Base-by-base conservation (phyloP, 73 alveolate species). In the Loxodes magnus region DNA sequence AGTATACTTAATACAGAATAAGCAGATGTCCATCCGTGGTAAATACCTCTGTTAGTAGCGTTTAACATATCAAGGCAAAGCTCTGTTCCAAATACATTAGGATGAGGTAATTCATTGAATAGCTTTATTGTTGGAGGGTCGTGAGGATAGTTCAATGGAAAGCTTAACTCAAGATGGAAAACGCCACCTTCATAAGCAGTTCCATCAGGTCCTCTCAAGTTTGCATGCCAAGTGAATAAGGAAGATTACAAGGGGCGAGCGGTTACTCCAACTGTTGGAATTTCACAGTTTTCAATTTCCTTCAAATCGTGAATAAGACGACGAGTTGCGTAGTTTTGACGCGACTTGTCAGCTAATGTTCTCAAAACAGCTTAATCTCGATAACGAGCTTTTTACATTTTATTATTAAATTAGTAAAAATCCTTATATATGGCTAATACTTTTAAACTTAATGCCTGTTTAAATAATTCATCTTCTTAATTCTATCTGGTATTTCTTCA, bases 21-120 rank as follows among this genome's bases (percentile, higher is more conserved):
- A 12, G 92, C 94, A 41, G 90, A 62, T 42, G 94, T 84, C 96
- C 98, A 90, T 23, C 98, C 98, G 64, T 77, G 88, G 59, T 83
- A 84, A 36, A 65, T 38, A 20, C 54, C 76, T 62, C 66, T 76
- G 25, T 56, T 44, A 5, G 51, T 34, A 15, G 44, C 34, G 27
- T 73, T 57, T 2, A 73, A 60, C 63, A 79, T 51, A 50, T 79
- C 93, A 12, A 79, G 60, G 39, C 93, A 79, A 30, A 79, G 39
- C 3, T 38, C 43, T 14, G 43, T 54, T 9, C 87, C 93, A 4
- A 31, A 24, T 38, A 78, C 74, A 63, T 67, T 67, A 26, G 80
- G 73, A 35, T 69, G 68, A 2, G 63, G 44, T 24, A 77, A 9
- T n/a, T 36, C 39, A 26, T 78, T 70, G 76, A 69, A 61, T 34